Percentiles rank a stretch among this genome's conserved stretches.
phyloP scores from a whole-genome alignment of 345 rosid genomes.

The Nasturtium officinale region DNA sequence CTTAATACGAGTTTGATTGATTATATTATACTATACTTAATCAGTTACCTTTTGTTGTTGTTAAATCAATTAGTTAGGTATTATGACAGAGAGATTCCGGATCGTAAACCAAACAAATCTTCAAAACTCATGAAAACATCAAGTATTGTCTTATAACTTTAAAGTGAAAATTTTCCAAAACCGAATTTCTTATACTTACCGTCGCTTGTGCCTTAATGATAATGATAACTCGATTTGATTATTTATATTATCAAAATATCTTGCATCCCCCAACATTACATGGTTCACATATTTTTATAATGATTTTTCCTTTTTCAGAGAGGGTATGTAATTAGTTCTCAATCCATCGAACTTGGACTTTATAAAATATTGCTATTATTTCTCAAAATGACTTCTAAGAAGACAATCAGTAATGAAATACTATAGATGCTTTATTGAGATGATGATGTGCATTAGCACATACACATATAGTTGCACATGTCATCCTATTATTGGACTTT shows the following conservation, averaged over 20 bases:
- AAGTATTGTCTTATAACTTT: too few species aligned
- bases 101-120: neutral
- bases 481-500: slow-evolving; percentile 33
- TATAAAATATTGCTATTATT: neutral
- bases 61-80: too few species aligned
- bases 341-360: slow-evolving; percentile 28
- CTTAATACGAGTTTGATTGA: neutral
- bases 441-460: neutral
- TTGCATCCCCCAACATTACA: neutral
- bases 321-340: neutral
- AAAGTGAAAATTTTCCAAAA: too few species aligned
- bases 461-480: slow-evolving; percentile 19
- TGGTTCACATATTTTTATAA: neutral
- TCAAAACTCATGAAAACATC: neutral
- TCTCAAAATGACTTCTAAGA: slow-evolving; percentile 9
- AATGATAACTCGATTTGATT: neutral
- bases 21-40: neutral
- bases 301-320: slow-evolving; percentile 2
- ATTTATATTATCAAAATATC: neutral
- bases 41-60: neutral
- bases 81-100: neutral
- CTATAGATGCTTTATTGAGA: neutral
- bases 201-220: neutral
- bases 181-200: neutral
- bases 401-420: slow-evolving; percentile 14